Evolutionary conservation across 2,329 filamentous ascomycete species (phyloP), one percentile per base, ranked within the genome.

Genomic region (Pezicula radicicola): DNA sequence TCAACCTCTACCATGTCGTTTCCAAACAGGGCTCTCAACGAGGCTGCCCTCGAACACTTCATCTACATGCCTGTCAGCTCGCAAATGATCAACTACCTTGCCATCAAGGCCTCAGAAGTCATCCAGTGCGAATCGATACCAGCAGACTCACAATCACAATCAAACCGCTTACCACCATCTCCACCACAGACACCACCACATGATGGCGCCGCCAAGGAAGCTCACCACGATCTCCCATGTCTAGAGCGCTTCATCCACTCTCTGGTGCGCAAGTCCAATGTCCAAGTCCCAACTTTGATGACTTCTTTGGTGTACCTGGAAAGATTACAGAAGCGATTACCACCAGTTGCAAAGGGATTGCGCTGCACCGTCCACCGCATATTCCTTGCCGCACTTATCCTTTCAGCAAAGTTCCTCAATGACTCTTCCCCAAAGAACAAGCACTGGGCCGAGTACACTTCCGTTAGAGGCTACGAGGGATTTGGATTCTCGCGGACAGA

Each of bases 401-500:
- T 87, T 43, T 85, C 94, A 1, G 93, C 94, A 63, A 99, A 99
- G 85, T 97, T 97, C 72, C 82, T 97, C 62, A 97, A 99, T 71
- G 94, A 97, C 78, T 96, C 91, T 55, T 97, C 91, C 12, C 94
- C 94, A 57, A 97, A 97, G 85, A 99, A 99, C 83, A 97, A 97
- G 85, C 94, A 99, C 80, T 99, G 94, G 94, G 92, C 94, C 59
- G 87, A 85, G 65, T 99, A 97, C 78, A 96, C 88, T 54, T 76
- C 86, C 64, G 86, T 96, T 62, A 80, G 79, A 10, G 74, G 78
- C 8, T 68, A 63, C 55, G 79, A 75, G 67, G 83, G 78, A 66
- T 99, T 97, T 66, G 89, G 91, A 63, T 97, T 99, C 79, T 93
- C 86, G 64, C 81, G 92, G 61, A 94, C 90, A 35, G 94, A 99